Evolutionary conservation across 148 eudicot genomes (phyloP), one percentile per base, ranked within the genome.

Genomic region (Vaccinium myrtillus): DNA sequence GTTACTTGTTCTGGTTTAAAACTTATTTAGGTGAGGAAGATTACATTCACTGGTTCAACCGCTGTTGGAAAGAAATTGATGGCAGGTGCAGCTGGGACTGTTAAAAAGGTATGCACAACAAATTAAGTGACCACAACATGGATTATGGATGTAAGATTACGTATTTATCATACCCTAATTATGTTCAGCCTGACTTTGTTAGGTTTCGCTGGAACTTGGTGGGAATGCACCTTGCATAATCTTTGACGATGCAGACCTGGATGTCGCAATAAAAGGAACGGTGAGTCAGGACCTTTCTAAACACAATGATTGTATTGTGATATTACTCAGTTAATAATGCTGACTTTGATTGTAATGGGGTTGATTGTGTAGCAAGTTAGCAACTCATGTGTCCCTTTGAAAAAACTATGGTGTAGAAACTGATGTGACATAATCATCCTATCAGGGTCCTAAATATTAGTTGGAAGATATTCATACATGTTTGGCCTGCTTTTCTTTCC

Each of bases 211-310:
- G 56, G 99, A 97, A 86, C 99, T 97, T 90, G 99, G 99, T 82
- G 99, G 99, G 74, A 97, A 97, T 90, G 98, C 99, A 78, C 99
- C 99, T 83, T 95, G 97, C 90, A 91, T 97, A 84, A 86, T 97
- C 63, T 97, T 97, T 86, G 98, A 97, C 86, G 99, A 97, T 86
- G 99, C 99, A 85, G 98, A 97, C 89, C 86, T 97, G 90, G 98
- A 97, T 63, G 96, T 94, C 55, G 99, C 99, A 80, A 85, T 97
- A 71, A 95, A 92, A 91, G 99, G 98, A 90, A 81, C 95, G 67
- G 99, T 96, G 89, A 94, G 98, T 87, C 63, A 56, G 53, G 55
- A 61, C 30, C 36, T 77, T 30, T 76, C 71, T 58, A 77, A 46
- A 4, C 36, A 77, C 53, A 49, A 49, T 50, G 65, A 25, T 36